Evolutionary conservation across 1,284 basidiomycete genomes (phyloP).

Genomic region (Cryptococcus wingfieldii): DNA sequence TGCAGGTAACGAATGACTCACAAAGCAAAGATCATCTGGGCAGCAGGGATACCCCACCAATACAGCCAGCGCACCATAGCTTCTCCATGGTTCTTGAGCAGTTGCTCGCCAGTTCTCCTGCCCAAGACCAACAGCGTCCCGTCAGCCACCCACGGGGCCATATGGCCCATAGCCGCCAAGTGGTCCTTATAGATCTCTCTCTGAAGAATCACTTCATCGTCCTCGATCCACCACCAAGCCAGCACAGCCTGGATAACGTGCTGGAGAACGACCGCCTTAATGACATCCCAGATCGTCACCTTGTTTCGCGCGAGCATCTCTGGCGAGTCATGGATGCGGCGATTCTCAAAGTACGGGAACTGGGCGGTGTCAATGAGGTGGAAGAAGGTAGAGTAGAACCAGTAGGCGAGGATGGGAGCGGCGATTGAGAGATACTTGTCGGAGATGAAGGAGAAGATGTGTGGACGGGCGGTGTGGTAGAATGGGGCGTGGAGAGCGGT

Average conservation of each 20-base stretch:
- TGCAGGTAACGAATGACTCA: conserved; percentile 52
- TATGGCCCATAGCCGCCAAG: conserved; percentile 51
- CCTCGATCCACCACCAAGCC: conserved; percentile 66
- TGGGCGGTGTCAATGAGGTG: conserved; percentile 70
- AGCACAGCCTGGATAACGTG: conserved; percentile 79
- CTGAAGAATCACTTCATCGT: conserved; percentile 47
- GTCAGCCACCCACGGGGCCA: conserved; percentile 51
- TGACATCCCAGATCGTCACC: conserved; percentile 65
- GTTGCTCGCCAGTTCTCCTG: conserved; percentile 37
- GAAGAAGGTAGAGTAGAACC: conserved; percentile 76
- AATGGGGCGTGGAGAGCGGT: conserved; percentile 35
- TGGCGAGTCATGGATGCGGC: conserved; percentile 80
- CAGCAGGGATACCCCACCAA: conserved; percentile 86
- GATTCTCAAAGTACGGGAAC: conserved; percentile 74
- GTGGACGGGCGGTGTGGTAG: conserved; percentile 61
- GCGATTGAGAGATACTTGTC: conserved; percentile 72
- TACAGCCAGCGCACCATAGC: conserved; percentile 67
- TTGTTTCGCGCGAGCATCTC: conserved; percentile 76
- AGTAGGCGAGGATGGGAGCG: conserved; percentile 80
- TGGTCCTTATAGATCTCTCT: conserved; percentile 55
- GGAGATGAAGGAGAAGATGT: conserved; percentile 59
- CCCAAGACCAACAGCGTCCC: conserved; percentile 52
- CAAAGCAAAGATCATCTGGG: conserved; percentile 79
- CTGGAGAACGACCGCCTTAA: conserved; percentile 75
- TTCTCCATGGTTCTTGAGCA: conserved; percentile 54